A percentile compares a stretch with the other conserved stretches of the same genome.
These are phyloP conservation scores for Fusarium sambucinum DNA, from an alignment of 2,329 filamentous ascomycete genomes.

Conservation along the genomic window DNA sequence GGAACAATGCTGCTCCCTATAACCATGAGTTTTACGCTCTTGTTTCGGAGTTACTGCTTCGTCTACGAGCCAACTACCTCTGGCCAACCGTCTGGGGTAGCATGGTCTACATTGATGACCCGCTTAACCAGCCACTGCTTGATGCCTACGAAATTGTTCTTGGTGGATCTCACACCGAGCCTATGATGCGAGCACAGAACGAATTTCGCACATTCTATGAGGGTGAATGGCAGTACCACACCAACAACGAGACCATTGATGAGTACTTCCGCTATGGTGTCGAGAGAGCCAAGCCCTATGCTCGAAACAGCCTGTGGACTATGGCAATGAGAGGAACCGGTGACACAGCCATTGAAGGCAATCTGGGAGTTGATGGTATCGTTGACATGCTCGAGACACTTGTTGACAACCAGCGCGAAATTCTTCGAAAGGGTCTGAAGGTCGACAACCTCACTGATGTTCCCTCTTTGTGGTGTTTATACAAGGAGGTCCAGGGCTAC, in stretches of 20 bases:
- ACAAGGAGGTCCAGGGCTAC: constrained; percentile 74
- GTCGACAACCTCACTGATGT: constrained; percentile 26
- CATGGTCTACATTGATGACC: constrained; percentile 80
- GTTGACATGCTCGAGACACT: constrained; percentile 51
- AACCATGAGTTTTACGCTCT: constrained; percentile 72
- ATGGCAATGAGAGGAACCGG: constrained; percentile 78
- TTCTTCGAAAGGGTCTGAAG: constrained; percentile 30
- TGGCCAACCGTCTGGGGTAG: constrained; percentile 80
- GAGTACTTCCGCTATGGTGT: constrained; percentile 77
- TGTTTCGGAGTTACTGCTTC: constrained; percentile 77
- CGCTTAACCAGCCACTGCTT: constrained; percentile 74
- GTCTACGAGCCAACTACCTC: constrained; percentile 78
- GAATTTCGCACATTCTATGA: constrained; percentile 66
- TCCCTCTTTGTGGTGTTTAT: constrained; percentile 71
- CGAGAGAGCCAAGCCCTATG: constrained; percentile 72
- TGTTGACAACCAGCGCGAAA: constrained; percentile 54
- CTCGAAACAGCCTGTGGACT: constrained; percentile 73
- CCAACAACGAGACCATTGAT: constrained; percentile 76
- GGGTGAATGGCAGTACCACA: constrained; percentile 76
- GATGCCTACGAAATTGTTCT: constrained; percentile 82
- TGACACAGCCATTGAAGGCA: constrained; percentile 71
- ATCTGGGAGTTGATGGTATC: constrained; percentile 57
- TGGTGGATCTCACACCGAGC: constrained; percentile 79
- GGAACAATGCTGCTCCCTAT: constrained; percentile 67
- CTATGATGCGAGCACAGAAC: constrained; percentile 72